phyloP scores from a whole-genome alignment of 768 basidiomycete species.

The Trichaptum fuscoviolaceum region DNA sequence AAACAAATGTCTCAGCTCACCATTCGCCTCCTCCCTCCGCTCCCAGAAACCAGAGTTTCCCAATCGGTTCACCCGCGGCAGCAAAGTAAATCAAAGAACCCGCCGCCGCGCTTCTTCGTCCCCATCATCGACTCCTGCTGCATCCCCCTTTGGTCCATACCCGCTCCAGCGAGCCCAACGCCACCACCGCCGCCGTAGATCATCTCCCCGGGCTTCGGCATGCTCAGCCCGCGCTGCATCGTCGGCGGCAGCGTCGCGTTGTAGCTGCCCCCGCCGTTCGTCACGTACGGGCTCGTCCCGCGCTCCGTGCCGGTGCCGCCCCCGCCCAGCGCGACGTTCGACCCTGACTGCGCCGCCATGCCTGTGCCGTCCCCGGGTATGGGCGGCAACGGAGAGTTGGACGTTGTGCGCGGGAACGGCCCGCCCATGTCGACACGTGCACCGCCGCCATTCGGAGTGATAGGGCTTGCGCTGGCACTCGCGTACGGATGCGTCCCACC shows the following conservation, averaged over 20 bases:
- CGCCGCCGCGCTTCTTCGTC: not conserved
- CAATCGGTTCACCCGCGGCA: not conserved
- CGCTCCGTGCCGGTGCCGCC: constrained; percentile 42
- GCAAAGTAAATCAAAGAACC: not conserved
- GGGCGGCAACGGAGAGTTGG: constrained; percentile 29
- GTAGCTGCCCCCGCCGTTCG: constrained; percentile 33
- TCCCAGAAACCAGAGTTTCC: not conserved
- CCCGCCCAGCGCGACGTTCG: constrained; percentile 52
- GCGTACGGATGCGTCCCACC: constrained; percentile 70
- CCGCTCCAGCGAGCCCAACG: no score
- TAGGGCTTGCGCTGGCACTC: constrained; percentile 46
- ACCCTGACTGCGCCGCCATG: constrained; percentile 59
- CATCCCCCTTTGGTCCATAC: not conserved
- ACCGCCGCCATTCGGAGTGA: constrained; percentile 9
- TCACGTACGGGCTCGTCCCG: constrained; percentile 27
- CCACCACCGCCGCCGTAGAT: not conserved
- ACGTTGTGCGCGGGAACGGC: constrained; percentile 48
- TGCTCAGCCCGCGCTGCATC: constrained; percentile 6
- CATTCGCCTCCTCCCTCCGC: not conserved
- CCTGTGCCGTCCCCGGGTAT: constrained; percentile 28
- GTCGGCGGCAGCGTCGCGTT: constrained; percentile 18
- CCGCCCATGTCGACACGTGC: constrained; percentile 41
- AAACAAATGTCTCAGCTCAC: not conserved
- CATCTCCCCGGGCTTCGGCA: constrained; percentile 12
- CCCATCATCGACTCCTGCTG: not conserved